phyloP scores from a whole-genome alignment of 2,329 filamentous ascomycete genomes.

The Colletotrichum shisoi region DNA sequence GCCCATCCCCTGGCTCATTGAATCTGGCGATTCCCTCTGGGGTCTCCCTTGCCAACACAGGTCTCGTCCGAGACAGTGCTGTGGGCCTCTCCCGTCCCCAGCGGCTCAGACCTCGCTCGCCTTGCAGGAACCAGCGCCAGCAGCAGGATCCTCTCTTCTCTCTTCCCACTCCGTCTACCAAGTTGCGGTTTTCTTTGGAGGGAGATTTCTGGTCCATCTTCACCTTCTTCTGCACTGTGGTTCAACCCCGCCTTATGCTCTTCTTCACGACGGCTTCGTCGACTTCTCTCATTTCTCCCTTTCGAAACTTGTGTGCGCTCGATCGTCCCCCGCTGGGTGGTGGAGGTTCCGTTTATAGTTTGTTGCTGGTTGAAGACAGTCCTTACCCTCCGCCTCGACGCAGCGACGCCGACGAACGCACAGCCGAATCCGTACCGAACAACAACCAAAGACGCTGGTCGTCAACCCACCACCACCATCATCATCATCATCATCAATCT shows the following conservation, averaged over 20 bases:
- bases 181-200: conserved; percentile 14
- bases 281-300: conserved; percentile 28
- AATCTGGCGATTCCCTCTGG: conserved; percentile 33
- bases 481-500: neutral
- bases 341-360: conserved; percentile 30
- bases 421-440: conserved; percentile 9
- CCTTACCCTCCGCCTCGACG: conserved; percentile 35
- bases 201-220: conserved; percentile 25
- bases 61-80: conserved; percentile 37
- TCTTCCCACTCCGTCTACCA: conserved; percentile 16
- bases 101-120: conserved; percentile 20
- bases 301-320: conserved; percentile 17
- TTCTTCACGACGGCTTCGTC: conserved; percentile 36
- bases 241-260: conserved; percentile 27
- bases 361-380: conserved; percentile 40
- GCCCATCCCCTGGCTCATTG: conserved; percentile 23
- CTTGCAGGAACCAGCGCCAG: conserved; percentile 1
- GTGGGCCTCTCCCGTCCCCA: conserved; percentile 34
- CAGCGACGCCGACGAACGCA: conserved; percentile 21
- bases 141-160: conserved; percentile 4
- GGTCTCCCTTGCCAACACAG: conserved; percentile 33
- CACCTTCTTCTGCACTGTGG: conserved; percentile 36
- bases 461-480: conserved; percentile 42
- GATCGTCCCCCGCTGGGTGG: conserved; percentile 36
- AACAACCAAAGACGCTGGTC: conserved; percentile 49